Evolutionary conservation across 306 rosid species (phyloP), one percentile per base, ranked within the genome.

Genomic region (Inga oerstediana): DNA sequence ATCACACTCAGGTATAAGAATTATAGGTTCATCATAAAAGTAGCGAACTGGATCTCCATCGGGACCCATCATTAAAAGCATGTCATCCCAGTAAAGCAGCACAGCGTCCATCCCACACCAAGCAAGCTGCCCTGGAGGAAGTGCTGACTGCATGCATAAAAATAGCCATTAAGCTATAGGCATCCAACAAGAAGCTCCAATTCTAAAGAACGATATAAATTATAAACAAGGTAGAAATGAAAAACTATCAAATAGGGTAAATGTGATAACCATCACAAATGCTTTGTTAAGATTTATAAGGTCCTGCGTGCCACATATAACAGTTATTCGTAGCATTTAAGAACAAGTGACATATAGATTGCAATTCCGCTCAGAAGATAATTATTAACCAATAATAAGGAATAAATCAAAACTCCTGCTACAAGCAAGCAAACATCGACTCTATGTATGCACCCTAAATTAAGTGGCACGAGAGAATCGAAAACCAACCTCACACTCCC

Each of bases 91-190:
- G 82, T 93, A 93, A 62, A 96, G 93, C 76, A 96, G 87, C 86
- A 96, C 98, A 14, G 97, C 93, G 85, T 96, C 99, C 97, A 96
- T 91, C 82, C 99, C 99, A 84, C 99, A 93, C 98, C 99, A 96
- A 45, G 94, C 86, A 69, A 96, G 74, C 88, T 96, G 99, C 86
- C 90, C 89, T 0, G 99, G 99, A 71, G 99, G 97, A 81, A 92
- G 98, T 16, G 94, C 97, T 34, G 98, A 96, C 99, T 96, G 90
- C 73, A 74, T 22, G 27, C 71, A 85, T 46, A 72, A 84, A 82
- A 91, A 79, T 74, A 70, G 85, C 30, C 62, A 64, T 70, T 79
- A 72, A 81, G 41, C 51, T 32, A 82, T 8, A 46, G 34, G 48
- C 22, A 77, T 73, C 51, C 79, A 45, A n/a, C 44, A 76, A 80